Conservation (phyloP, 2,329 filamentous ascomycete genomes). For the Pseudogymnoascus sp. region DNA sequence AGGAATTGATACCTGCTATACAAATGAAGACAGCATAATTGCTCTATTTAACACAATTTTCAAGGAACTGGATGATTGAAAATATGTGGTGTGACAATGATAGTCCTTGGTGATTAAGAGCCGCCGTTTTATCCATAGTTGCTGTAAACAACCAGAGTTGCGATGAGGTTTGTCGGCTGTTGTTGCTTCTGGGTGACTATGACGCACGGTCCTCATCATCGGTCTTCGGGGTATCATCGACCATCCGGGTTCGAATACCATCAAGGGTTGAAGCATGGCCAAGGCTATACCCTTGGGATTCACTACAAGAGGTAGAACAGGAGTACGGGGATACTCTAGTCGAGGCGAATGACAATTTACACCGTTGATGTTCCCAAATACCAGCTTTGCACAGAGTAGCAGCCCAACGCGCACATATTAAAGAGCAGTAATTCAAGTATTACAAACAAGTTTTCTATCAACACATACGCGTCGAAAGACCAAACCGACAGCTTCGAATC, state of each 20-base stretch:
- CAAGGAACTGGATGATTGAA: no score
- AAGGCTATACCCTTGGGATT: background rate
- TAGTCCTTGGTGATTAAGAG: background rate
- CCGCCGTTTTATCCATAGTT: background rate
- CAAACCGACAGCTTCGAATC: background rate
- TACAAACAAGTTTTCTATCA: constrained; percentile 1
- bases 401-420: background rate
- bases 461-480: background rate
- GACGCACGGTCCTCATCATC: background rate
- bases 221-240: background rate
- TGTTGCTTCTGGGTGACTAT: background rate
- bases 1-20: background rate
- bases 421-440: background rate
- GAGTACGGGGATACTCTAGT: background rate
- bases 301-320: background rate
- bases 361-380: background rate
- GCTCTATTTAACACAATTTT: background rate
- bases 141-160: background rate
- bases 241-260: background rate
- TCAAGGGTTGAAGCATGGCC: background rate
- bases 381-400: background rate
- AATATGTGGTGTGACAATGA: background rate
- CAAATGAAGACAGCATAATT: background rate
- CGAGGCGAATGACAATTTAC: no score
- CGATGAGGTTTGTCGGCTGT: background rate